These are phyloP conservation scores for Chytriomyces sp. DNA, from an alignment of 192 early-diverging fungal genomes.

Conservation along the genomic window DNA sequence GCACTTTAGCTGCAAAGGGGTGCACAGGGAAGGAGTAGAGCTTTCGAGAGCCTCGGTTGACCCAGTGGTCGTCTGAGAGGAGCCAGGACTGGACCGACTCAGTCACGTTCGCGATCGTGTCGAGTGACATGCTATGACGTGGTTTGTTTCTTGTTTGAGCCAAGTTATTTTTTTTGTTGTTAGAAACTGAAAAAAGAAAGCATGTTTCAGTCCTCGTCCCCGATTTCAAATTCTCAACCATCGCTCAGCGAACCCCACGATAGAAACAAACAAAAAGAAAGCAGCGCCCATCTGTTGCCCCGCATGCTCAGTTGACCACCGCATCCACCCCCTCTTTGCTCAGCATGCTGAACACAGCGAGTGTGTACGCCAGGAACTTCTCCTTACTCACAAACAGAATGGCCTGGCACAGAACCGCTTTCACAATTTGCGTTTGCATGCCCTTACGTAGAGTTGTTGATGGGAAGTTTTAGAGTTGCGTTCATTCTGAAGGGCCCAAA, in stretches of 20 bases:
- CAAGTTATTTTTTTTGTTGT: neutral
- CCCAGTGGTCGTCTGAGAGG: constrained; percentile 21
- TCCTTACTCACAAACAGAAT: constrained; percentile 96
- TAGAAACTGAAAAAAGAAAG: no score
- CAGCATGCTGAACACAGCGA: constrained; percentile 59
- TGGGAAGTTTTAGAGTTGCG: neutral
- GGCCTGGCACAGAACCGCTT: constrained; percentile 99
- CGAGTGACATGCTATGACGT: neutral
- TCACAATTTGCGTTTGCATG: constrained; percentile 95
- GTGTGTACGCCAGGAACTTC: constrained; percentile 77
- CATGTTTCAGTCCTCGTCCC: no score
- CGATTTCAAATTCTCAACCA: no score
- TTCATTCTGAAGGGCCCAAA: neutral
- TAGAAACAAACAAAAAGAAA: no score
- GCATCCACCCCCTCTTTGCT: neutral
- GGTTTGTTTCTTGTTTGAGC: neutral
- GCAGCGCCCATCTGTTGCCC: no score
- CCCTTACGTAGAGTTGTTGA: constrained; percentile 60
- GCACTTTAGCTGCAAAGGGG: neutral
- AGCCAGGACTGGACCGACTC: constrained; percentile 5
- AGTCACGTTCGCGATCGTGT: neutral
- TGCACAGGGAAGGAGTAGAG: constrained; percentile 7
- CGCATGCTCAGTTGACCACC: neutral
- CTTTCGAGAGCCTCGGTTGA: constrained; percentile 9
- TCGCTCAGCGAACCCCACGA: no score